Evolutionary conservation across 805 yeast species (phyloP).

Genomic region (Ogataea siamensis): DNA sequence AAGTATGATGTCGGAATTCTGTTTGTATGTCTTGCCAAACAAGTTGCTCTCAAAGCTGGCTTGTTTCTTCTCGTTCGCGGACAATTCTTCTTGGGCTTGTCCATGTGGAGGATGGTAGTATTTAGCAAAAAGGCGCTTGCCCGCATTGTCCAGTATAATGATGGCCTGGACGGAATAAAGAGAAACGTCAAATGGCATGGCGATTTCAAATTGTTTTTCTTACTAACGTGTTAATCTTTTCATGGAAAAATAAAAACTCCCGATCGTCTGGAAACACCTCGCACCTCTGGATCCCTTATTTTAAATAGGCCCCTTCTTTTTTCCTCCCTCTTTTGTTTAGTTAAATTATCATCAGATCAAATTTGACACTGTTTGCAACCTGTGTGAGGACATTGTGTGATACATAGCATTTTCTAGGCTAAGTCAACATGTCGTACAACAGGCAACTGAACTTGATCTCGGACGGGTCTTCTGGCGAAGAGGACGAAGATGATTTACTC

Average conservation of each 20-base stretch:
- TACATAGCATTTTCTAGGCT: not conserved
- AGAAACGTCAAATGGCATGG: conserved; percentile 40
- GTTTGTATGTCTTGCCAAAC: conserved; percentile 74
- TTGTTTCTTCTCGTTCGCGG: conserved; percentile 53
- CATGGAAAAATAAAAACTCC: conserved; percentile 1
- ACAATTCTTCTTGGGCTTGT: conserved; percentile 33
- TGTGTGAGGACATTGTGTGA: conserved; percentile 1
- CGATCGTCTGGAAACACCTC: not conserved
- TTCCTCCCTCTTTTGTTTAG: conserved; percentile 12
- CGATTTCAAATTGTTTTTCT: conserved; percentile 3
- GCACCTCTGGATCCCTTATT: conserved; percentile 5
- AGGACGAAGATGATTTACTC: conserved; percentile 14
- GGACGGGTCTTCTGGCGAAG: conserved; percentile 21
- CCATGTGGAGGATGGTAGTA: conserved; percentile 72
- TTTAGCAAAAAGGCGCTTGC: conserved; percentile 77
- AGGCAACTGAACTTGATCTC: conserved; percentile 21
- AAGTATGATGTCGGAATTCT: conserved; percentile 74
- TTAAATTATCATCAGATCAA: conserved; percentile 1
- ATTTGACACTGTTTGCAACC: not conserved
- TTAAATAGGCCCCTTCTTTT: conserved; percentile 1
- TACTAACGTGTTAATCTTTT: conserved; percentile 12
- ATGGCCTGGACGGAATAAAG: conserved; percentile 82
- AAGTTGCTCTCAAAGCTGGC: conserved; percentile 70
- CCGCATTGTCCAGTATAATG: conserved; percentile 76
- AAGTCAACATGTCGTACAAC: conserved; percentile 20